Base-by-base conservation (phyloP, 2,329 filamentous ascomycete species). In the Bipolaris cookei region DNA sequence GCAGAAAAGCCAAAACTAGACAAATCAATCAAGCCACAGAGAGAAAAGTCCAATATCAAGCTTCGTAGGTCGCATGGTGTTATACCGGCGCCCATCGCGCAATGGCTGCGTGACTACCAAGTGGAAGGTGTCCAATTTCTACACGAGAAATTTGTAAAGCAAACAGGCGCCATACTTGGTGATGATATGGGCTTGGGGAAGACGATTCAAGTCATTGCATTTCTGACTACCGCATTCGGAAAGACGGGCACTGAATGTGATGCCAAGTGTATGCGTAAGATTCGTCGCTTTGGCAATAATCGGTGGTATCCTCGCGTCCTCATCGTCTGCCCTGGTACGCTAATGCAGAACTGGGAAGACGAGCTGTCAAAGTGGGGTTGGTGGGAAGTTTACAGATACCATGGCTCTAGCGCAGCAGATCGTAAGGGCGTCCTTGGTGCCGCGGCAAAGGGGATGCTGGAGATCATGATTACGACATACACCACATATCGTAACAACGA, bases 121-220 rank as follows among this genome's bases (percentile, higher is more conserved):
- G 82, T 98, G 1, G 85, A 90, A 25, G 95, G 95, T 4, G 91
- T 90, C 13, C 83, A 85, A 30, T 98, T 97, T 68, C 81, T 99
- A 6, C 93, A 98, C 72, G 86, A 91, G 58, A 84, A 91, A 20
- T 98, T 98, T 71, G 89, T 97, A 3, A 94, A 91, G 64, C 95
- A 99, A 70, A 89, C 89, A 66, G 95, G 95, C 1, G 92, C 90
- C 1, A 90, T 99, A 20, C 82, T 99, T 0, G 93, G 94, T 3
- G 95, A 99, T 71, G 95, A 99, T 70, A 99, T 99, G 95, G 95
- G 95, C 18, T 78, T 99, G 30, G 95, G 95, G 0, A 99, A 99
- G 77, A 99, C 95, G 0, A 91, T 99, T 2, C 95, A 99, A 75
- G 91, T 99, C 23, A 95, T 92, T 55, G 90, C 93, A 0, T 98